phyloP scores from a whole-genome alignment of 768 basidiomycete species.

The Boletellus ananiceps region DNA sequence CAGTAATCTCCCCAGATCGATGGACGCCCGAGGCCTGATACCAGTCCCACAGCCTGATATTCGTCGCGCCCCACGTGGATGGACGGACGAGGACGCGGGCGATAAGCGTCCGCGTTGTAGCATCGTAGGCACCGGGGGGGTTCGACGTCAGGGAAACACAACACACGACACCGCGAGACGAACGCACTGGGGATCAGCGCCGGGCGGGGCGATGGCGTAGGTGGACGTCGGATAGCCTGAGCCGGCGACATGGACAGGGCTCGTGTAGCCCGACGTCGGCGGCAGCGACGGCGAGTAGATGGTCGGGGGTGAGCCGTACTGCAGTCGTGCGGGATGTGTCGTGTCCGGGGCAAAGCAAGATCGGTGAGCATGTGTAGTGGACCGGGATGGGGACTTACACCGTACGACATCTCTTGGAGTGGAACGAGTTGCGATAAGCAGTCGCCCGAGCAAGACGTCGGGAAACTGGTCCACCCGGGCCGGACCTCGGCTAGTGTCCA shows the following conservation, averaged over 20 bases:
- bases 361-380: background rate
- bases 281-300: conserved; percentile 4
- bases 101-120: too few relatives aligned
- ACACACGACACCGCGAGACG: too few relatives aligned
- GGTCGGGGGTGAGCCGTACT: conserved; percentile 9
- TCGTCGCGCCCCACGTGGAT: too few relatives aligned
- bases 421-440: conserved; percentile 9
- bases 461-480: background rate
- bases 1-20: conserved; percentile 62
- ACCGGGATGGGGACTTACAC: conserved; percentile 8
- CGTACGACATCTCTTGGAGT: conserved; percentile 17
- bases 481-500: background rate
- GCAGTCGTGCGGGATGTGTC: background rate
- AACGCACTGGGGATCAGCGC: conserved; percentile 71
- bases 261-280: conserved; percentile 1
- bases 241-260: conserved; percentile 1
- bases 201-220: conserved; percentile 35
- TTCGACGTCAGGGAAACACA: too few relatives aligned
- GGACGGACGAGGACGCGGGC: too few relatives aligned
- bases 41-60: conserved; percentile 64
- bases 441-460: background rate
- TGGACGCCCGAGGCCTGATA: conserved; percentile 67
- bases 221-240: conserved; percentile 12
- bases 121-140: too few relatives aligned
- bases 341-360: background rate